Conservation (phyloP, 768 basidiomycete species). For the Leccinum truebloodii region DNA sequence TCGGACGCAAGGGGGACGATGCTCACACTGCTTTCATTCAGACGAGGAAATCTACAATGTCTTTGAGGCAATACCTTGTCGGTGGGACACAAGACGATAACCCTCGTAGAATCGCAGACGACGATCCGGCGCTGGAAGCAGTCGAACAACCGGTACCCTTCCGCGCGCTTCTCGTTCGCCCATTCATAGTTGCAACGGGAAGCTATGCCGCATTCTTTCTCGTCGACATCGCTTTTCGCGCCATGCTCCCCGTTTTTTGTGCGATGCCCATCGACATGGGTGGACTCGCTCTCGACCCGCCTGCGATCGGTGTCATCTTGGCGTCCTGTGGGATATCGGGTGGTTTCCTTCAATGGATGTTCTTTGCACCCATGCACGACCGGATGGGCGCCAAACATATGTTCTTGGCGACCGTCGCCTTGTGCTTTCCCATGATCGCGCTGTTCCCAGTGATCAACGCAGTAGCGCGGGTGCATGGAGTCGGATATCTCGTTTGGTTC, state of each 20-base stretch:
- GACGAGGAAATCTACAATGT: slow-evolving; percentile 18
- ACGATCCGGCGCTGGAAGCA: not conserved
- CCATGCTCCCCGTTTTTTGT: slow-evolving; percentile 39
- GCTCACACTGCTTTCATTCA: slow-evolving; percentile 11
- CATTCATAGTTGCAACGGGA: slow-evolving; percentile 55
- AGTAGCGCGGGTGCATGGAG: no score
- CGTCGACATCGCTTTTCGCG: slow-evolving; percentile 61
- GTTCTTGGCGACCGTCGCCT: no score
- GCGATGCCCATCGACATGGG: slow-evolving; percentile 33
- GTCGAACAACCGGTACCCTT: slow-evolving; percentile 41
- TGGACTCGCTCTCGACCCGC: slow-evolving; percentile 29
- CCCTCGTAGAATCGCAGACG: not conserved
- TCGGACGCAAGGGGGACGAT: not conserved
- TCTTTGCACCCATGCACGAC: slow-evolving; percentile 59
- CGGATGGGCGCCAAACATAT: slow-evolving; percentile 6
- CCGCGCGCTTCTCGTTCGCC: slow-evolving; percentile 47
- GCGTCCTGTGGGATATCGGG: slow-evolving; percentile 25
- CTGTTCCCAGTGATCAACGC: no score
- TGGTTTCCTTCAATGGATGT: slow-evolving; percentile 56
- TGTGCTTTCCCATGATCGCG: no score
- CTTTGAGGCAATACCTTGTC: slow-evolving; percentile 19
- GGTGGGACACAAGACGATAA: slow-evolving; percentile 6
- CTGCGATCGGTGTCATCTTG: slow-evolving; percentile 32
- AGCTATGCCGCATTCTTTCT: slow-evolving; percentile 65
- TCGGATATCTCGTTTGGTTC: no score